Conservation (phyloP, 305 asterid genomes). For the Euphrasia arctica region DNA sequence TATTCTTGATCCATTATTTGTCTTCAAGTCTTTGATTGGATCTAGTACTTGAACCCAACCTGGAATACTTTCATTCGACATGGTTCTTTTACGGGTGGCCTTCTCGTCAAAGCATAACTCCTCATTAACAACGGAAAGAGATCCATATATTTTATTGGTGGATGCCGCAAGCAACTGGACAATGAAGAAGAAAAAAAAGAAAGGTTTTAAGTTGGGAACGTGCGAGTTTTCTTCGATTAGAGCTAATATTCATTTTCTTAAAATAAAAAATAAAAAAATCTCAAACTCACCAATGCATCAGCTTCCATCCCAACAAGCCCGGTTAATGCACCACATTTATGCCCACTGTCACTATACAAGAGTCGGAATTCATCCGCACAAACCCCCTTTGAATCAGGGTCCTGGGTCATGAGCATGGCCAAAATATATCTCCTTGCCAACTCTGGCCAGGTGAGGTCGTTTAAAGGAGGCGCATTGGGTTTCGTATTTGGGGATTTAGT, state of each 20-base stretch:
- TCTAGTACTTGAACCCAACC: constrained; percentile 25
- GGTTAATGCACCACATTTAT: constrained; percentile 8
- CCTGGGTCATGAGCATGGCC: not conserved
- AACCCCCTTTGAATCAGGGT: no score
- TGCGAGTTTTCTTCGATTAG: no score
- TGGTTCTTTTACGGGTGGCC: not conserved
- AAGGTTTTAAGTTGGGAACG: no score
- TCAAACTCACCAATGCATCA: constrained; percentile 21
- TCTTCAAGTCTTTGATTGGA: constrained; percentile 21
- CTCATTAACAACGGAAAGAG: not conserved
- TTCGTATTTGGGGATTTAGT: not conserved
- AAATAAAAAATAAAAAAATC: not conserved
- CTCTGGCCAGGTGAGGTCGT: constrained; percentile 22
- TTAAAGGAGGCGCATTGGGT: not conserved
- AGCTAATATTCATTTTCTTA: no score
- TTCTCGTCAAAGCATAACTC: not conserved
- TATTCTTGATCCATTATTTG: constrained; percentile 29
- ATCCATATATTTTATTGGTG: constrained; percentile 17
- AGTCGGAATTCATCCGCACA: not conserved
- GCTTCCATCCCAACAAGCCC: constrained; percentile 17
- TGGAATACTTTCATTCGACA: constrained; percentile 10
- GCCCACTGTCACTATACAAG: constrained; percentile 19
- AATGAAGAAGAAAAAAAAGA: not conserved
- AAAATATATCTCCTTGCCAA: constrained; percentile 21
- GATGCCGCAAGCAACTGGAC: constrained; percentile 26